These are phyloP conservation scores for Paraleonurus japonicus DNA, from an alignment of 257 asterid species.

Conservation along the genomic window DNA sequence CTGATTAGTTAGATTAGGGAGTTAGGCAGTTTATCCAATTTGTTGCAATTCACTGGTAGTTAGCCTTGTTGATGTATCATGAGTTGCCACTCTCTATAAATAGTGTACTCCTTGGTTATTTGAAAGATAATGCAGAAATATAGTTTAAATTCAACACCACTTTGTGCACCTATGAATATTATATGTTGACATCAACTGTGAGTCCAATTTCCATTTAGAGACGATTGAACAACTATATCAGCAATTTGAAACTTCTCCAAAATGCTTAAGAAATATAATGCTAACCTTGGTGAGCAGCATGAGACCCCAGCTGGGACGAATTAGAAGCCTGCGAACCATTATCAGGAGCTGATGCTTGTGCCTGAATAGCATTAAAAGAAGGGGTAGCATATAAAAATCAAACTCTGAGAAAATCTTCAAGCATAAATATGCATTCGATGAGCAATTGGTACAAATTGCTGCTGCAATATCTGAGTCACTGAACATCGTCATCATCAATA, in stretches of 20 bases:
- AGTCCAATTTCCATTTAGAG: too few species aligned
- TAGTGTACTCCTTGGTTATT: too few species aligned
- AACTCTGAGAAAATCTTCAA: background rate
- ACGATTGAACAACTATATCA: too few species aligned
- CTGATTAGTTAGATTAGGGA: too few species aligned
- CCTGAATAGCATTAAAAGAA: constrained; percentile 35
- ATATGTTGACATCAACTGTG: too few species aligned
- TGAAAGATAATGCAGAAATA: too few species aligned
- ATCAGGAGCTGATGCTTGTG: constrained; percentile 39
- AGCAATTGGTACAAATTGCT: constrained; percentile 20
- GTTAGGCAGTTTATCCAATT: too few species aligned
- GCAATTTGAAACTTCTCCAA: background rate
- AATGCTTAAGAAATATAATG: background rate
- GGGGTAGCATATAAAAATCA: background rate
- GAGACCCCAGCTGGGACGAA: constrained; percentile 35
- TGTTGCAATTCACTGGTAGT: too few species aligned
- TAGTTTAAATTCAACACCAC: too few species aligned
- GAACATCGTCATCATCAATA: constrained; percentile 19
- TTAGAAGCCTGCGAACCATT: constrained; percentile 42
- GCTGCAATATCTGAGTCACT: background rate
- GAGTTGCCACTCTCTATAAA: too few species aligned
- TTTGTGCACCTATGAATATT: too few species aligned
- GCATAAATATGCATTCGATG: background rate
- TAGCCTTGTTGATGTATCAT: too few species aligned
- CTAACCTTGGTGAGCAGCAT: constrained; percentile 27